These are phyloP conservation scores for Candida suzukii DNA, from an alignment of 805 yeast genomes.

Conservation along the genomic window DNA sequence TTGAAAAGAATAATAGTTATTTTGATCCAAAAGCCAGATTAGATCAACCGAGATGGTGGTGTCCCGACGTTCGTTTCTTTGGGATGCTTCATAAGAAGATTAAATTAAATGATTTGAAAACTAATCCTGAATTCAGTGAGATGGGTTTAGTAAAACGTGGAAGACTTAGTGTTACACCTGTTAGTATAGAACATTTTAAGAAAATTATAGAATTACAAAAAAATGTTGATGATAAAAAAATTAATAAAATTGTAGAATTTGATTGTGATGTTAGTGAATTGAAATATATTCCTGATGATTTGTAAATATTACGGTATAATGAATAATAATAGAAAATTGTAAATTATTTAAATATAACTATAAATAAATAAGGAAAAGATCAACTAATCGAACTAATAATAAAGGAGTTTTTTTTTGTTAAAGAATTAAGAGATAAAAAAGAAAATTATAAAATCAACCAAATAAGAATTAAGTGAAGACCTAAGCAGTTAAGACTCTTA, in stretches of 20 bases:
- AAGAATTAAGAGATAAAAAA: no score
- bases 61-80: conserved; percentile 41
- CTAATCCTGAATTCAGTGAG: conserved; percentile 25
- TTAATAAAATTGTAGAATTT: not conserved
- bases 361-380: not conserved
- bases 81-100: conserved; percentile 37
- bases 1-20: conserved; percentile 35
- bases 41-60: conserved; percentile 48
- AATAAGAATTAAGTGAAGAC: not conserved
- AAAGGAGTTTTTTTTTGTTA: no score
- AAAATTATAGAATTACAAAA: conserved; percentile 30
- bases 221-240: conserved; percentile 5
- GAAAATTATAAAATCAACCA: no score
- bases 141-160: conserved; percentile 42
- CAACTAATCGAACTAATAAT: not conserved
- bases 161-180: conserved; percentile 46
- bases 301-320: no score
- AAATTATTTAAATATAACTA: not conserved
- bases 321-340: not conserved
- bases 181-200: conserved; percentile 34
- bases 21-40: conserved; percentile 38
- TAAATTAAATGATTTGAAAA: conserved; percentile 32
- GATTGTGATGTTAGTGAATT: conserved; percentile 1
- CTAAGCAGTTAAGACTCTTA: conserved; percentile 81
- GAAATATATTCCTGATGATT: not conserved